A percentile compares a stretch with the other conserved stretches of the same genome.
Conservation (phyloP, 2,329 filamentous ascomycete genomes). For the Trichoderma koningiopsis region DNA sequence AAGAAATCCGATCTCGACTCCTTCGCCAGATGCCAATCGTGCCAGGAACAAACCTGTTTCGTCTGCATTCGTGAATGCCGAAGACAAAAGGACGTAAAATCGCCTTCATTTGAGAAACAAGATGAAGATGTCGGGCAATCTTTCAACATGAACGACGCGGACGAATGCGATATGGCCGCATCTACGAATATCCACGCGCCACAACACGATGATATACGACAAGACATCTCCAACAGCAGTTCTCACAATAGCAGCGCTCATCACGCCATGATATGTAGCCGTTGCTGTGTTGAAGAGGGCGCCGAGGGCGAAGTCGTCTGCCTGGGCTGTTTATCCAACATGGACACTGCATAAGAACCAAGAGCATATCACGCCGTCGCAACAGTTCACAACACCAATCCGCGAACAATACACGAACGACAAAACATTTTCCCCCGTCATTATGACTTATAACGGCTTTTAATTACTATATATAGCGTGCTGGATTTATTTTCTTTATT, state of each 20-base stretch:
- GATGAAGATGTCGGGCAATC: conserved; percentile 44
- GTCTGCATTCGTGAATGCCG: conserved; percentile 68
- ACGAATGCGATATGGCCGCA: conserved; percentile 33
- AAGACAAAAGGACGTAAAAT: conserved; percentile 46
- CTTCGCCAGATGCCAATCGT: conserved; percentile 65
- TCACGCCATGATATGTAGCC: conserved; percentile 62
- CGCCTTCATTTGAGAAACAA: conserved; percentile 33
- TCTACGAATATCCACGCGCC: not conserved
- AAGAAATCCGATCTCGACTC: conserved; percentile 67
- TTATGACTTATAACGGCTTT: not conserved
- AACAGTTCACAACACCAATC: not conserved
- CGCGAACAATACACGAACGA: not conserved
- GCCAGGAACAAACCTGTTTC: conserved; percentile 64
- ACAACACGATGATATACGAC: conserved; percentile 20
- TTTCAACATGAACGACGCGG: conserved; percentile 55
- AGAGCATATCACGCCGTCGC: not conserved
- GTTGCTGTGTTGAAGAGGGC: conserved; percentile 68
- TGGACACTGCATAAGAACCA: conserved; percentile 41
- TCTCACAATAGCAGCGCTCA: conserved; percentile 48
- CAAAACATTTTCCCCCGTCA: not conserved
- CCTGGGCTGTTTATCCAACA: conserved; percentile 59
- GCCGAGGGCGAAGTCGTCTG: conserved; percentile 67
- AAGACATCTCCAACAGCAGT: conserved; percentile 32
- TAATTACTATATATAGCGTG: not conserved
- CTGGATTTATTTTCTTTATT: not conserved